phyloP scores from a whole-genome alignment of 257 asterid genomes.

The Solanum rostratum region DNA sequence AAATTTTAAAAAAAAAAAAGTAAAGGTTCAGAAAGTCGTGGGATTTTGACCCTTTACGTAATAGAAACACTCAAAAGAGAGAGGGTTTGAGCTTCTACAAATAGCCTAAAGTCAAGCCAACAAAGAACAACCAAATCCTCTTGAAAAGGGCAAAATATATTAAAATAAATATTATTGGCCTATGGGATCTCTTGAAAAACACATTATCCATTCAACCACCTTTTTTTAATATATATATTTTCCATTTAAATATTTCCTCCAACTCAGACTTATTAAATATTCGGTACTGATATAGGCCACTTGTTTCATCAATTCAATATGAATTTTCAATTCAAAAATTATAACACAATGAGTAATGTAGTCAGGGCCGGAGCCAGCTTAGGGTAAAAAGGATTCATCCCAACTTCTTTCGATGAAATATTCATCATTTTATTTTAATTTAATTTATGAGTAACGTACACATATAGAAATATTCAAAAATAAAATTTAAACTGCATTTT shows the following conservation, averaged over 20 bases:
- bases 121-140: neutral
- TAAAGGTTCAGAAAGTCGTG: neutral
- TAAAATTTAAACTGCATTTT: too few relatives aligned
- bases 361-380: too few relatives aligned
- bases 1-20: neutral
- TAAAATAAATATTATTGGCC: neutral
- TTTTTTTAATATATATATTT: neutral
- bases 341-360: too few relatives aligned
- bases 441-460: too few relatives aligned
- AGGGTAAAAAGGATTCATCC: too few relatives aligned
- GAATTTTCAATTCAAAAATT: too few relatives aligned
- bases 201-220: constrained; percentile 3
- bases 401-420: too few relatives aligned
- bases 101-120: neutral
- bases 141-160: constrained; percentile 7
- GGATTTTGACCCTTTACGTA: neutral
- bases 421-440: too few relatives aligned
- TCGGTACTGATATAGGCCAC: neutral
- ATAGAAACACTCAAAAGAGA: neutral
- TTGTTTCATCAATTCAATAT: too few relatives aligned
- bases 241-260: neutral
- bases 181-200: neutral
- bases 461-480: too few relatives aligned
- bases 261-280: neutral
- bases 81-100: neutral